These are phyloP conservation scores for Colletotrichum orbiculare DNA, from an alignment of 2,329 filamentous ascomycete genomes.

Conservation along the genomic window DNA sequence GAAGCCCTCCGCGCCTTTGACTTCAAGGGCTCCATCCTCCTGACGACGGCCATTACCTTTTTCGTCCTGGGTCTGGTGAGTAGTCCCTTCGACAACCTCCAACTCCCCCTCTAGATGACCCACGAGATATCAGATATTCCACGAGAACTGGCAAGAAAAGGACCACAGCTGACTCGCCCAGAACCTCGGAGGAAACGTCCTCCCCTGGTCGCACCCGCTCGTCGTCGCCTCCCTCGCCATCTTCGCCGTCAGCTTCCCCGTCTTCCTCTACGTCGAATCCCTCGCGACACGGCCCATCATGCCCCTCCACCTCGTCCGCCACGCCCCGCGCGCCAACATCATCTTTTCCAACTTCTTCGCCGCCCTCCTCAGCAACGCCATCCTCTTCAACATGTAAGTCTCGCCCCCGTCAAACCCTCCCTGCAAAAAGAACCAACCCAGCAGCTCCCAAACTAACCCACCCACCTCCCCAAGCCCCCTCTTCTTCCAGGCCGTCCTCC, in stretches of 20 bases:
- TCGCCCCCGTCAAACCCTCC: no score
- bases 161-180: constrained; percentile 40
- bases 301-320: constrained; percentile 64
- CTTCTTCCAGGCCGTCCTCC: constrained; percentile 81
- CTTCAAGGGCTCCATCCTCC: constrained; percentile 62
- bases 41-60: constrained; percentile 65
- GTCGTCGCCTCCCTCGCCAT: constrained; percentile 63
- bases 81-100: constrained; percentile 20
- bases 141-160: no score
- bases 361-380: constrained; percentile 63
- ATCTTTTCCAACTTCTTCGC: constrained; percentile 66
- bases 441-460: not conserved
- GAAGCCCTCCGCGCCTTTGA: constrained; percentile 68
- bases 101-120: no score
- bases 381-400: constrained; percentile 68
- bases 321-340: constrained; percentile 65
- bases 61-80: constrained; percentile 68
- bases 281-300: constrained; percentile 66
- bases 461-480: constrained; percentile 63
- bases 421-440: not conserved
- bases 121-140: no score
- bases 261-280: constrained; percentile 65
- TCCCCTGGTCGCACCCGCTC: constrained; percentile 70
- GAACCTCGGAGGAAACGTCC: constrained; percentile 72
- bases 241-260: constrained; percentile 59